Evolutionary conservation across 805 yeast species (phyloP).

Genomic region (Wickerhamomyces xylosicus): DNA sequence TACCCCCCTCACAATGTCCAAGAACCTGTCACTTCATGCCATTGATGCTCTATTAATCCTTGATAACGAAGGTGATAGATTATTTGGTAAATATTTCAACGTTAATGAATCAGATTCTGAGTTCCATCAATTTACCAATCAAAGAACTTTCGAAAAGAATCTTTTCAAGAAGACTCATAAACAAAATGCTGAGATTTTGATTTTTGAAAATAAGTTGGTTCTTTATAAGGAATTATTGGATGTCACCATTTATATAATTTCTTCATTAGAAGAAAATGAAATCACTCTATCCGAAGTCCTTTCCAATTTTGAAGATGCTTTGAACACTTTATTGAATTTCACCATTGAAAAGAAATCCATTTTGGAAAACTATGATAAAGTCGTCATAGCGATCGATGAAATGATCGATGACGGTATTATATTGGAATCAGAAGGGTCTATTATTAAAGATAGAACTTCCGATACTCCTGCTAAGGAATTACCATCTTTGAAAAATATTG

Average conservation of each 20-base stretch:
- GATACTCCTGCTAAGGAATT: conserved; percentile 68
- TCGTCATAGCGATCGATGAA: conserved; percentile 82
- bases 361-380: conserved; percentile 77
- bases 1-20: conserved; percentile 27
- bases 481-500: conserved; percentile 46
- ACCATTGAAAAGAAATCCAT: conserved; percentile 69
- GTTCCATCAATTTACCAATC: conserved; percentile 40
- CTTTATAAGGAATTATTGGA: conserved; percentile 85
- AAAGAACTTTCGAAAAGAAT: conserved; percentile 64
- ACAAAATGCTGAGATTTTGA: conserved; percentile 67
- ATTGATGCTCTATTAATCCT: conserved; percentile 72
- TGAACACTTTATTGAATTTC: conserved; percentile 62
- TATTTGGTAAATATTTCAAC: conserved; percentile 77
- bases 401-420: conserved; percentile 89
- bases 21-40: conserved; percentile 62
- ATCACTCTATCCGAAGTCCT: conserved; percentile 64
- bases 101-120: conserved; percentile 44
- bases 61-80: conserved; percentile 70
- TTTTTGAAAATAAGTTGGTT: conserved; percentile 70
- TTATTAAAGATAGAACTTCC: conserved; percentile 88
- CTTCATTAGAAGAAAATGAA: conserved; percentile 79
- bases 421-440: conserved; percentile 79
- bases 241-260: conserved; percentile 59
- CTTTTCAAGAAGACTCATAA: conserved; percentile 71
- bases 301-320: conserved; percentile 69